phyloP scores from a whole-genome alignment of 176 grass and related monocot genomes.

The Elymus sibiricus region DNA sequence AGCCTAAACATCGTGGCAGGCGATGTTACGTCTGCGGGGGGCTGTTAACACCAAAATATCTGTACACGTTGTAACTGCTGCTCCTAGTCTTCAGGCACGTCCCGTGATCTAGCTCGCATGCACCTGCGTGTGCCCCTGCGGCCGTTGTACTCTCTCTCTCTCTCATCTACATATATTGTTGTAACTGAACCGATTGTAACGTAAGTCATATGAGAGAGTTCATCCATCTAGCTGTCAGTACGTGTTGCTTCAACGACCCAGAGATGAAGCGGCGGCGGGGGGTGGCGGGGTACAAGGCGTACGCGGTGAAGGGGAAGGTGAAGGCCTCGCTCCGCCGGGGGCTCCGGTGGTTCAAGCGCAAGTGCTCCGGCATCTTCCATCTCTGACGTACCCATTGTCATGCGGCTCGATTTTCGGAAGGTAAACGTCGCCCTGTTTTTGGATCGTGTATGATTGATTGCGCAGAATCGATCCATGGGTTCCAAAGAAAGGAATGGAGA shows the following conservation, averaged over 20 bases:
- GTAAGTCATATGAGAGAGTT: too few species aligned
- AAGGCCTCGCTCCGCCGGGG: conserved; percentile 69
- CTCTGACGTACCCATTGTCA: neutral
- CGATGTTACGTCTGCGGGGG: too few species aligned
- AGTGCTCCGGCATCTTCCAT: conserved; percentile 61
- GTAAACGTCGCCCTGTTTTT: neutral
- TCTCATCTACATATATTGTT: too few species aligned
- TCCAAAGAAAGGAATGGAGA: neutral
- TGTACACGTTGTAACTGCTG: too few species aligned
- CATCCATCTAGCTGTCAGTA: too few species aligned
- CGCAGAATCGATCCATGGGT: neutral
- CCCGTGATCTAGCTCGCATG: too few species aligned
- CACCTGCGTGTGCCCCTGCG: too few species aligned
- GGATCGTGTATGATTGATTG: neutral
- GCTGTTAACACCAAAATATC: too few species aligned
- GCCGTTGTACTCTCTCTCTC: too few species aligned
- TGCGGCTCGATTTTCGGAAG: neutral
- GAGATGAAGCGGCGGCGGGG: conserved; percentile 78
- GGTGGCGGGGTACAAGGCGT: conserved; percentile 74
- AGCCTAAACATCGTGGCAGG: too few species aligned
- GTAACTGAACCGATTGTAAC: too few species aligned
- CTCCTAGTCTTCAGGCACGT: too few species aligned
- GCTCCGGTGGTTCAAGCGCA: conserved; percentile 76
- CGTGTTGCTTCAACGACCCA: conserved; percentile 68
- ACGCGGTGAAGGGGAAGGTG: conserved; percentile 69